A percentile compares a stretch with the other conserved stretches of the same genome.
Conservation (phyloP, 2,329 filamentous ascomycete species). For the Gnomoniopsis sp. region DNA sequence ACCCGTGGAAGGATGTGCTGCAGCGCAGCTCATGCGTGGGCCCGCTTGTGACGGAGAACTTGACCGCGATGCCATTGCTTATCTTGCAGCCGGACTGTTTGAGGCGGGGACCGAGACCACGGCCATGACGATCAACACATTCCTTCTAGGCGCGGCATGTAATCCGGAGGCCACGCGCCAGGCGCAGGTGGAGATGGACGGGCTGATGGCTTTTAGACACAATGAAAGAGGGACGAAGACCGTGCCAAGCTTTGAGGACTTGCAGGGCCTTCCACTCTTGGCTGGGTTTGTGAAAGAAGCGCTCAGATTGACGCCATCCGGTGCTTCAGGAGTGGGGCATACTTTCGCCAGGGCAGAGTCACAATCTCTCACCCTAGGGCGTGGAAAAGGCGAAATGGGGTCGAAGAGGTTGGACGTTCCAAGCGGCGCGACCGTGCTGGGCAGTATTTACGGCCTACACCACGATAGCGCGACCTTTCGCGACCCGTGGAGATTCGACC, state of each 20-base stretch:
- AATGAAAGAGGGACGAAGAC: too few relatives aligned
- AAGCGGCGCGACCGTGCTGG: slow-evolving; percentile 8
- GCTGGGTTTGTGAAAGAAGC: slow-evolving; percentile 12
- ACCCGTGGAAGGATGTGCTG: slow-evolving; percentile 4
- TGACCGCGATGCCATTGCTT: slow-evolving; percentile 4
- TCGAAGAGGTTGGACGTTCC: background rate
- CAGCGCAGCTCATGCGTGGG: slow-evolving; percentile 7
- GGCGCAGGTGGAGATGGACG: slow-evolving; percentile 11
- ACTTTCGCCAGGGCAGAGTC: background rate
- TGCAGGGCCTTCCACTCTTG: slow-evolving; percentile 8
- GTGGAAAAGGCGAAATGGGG: background rate
- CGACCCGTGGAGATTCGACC: slow-evolving; percentile 14
- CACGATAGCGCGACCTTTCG: slow-evolving; percentile 4
- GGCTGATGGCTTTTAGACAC: background rate
- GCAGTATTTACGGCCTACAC: slow-evolving; percentile 13
- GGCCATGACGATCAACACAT: slow-evolving; percentile 16
- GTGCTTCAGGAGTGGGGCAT: slow-evolving; percentile 15
- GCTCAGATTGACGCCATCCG: slow-evolving; percentile 12
- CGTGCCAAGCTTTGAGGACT: slow-evolving; percentile 7
- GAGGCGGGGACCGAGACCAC: slow-evolving; percentile 18
- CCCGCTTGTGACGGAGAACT: background rate
- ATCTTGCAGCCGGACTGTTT: slow-evolving; percentile 15
- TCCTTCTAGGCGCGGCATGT: slow-evolving; percentile 12
- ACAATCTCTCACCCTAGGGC: background rate
- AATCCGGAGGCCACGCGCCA: background rate